Percentiles rank a stretch among this genome's conserved stretches.
These are phyloP conservation scores for Russula ochroleuca DNA, from an alignment of 768 basidiomycete genomes.

Conservation along the genomic window DNA sequence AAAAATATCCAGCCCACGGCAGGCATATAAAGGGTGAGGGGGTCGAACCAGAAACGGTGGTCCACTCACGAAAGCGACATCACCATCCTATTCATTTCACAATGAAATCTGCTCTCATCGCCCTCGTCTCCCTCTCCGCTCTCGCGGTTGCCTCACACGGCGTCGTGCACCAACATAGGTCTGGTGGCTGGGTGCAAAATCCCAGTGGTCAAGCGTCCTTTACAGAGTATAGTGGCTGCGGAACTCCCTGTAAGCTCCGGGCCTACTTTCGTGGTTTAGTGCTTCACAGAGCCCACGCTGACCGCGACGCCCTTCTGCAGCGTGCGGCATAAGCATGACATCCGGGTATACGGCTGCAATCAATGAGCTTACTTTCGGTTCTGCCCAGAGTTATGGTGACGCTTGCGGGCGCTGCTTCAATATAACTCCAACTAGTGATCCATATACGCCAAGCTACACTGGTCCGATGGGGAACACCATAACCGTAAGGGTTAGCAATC, in stretches of 20 bases:
- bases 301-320: constrained; percentile 30
- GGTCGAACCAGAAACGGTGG: neutral
- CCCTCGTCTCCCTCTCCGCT: neutral
- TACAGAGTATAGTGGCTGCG: constrained; percentile 53
- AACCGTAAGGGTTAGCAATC: constrained; percentile 47
- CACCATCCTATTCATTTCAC: neutral
- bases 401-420: constrained; percentile 61
- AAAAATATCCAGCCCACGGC: too few species aligned
- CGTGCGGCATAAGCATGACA: constrained; percentile 46
- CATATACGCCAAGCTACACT: constrained; percentile 47
- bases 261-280: neutral
- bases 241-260: constrained; percentile 40
- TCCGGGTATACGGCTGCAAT: constrained; percentile 54
- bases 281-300: neutral
- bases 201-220: constrained; percentile 54
- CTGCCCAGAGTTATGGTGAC: constrained; percentile 49
- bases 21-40: constrained; percentile 8
- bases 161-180: neutral
- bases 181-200: constrained; percentile 38
- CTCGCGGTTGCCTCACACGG: neutral
- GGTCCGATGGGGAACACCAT: constrained; percentile 51
- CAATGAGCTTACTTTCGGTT: constrained; percentile 53
- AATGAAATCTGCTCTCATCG: neutral
- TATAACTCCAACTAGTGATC: constrained; percentile 47
- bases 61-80: too few species aligned